Base-by-base conservation (phyloP, 345 rosid genomes). In the Turritis glabra region DNA sequence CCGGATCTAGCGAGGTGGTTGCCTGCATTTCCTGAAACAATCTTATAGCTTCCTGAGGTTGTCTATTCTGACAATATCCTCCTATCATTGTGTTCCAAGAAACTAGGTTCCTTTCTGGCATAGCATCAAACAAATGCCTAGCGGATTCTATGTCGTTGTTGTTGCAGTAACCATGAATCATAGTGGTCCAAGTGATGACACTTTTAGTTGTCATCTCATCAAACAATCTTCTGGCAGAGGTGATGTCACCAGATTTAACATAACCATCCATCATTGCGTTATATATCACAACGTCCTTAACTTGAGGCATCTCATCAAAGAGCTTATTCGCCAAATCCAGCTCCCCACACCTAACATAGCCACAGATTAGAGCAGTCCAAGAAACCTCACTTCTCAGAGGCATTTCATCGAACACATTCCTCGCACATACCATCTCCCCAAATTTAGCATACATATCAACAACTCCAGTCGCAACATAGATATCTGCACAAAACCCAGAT, bases 61-160 rank as follows among this genome's bases (percentile, higher is more conserved):
- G 82, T 35, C 87, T 90, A 54, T 90, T 88, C 59, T 82, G 88
- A 84, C 80, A 84, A 72, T 84, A 87, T 11, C 97, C 96, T 13
- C 89, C 79, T 46, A 92, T 90, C 87, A 92, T 87, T 11, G 83
- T 86, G 53, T 92, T 92, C 97, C 94, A 92, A 54, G 97, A 88
- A 52, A 81, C 66, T 15, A 87, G 17, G 77, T 87, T 92, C 78
- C 77, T 92, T 43, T 76, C 84, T 0, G 92, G 92, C 96, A 90
- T 92, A 27, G 80, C 82, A 73, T 90, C 88, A 65, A 90, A 92
- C 25, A 92, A 67, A 0, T 60, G 29, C 68, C 82, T 74, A 11
- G 94, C 93, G 64, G 93, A 82, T 21, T 59, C 56, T 40, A 87
- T 29, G 57, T 90, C 88, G 23, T 84, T 85, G 46, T 30, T 58